These are phyloP conservation scores for Nannizziopsis barbatae DNA, from an alignment of 2,329 filamentous ascomycete genomes.

Conservation along the genomic window DNA sequence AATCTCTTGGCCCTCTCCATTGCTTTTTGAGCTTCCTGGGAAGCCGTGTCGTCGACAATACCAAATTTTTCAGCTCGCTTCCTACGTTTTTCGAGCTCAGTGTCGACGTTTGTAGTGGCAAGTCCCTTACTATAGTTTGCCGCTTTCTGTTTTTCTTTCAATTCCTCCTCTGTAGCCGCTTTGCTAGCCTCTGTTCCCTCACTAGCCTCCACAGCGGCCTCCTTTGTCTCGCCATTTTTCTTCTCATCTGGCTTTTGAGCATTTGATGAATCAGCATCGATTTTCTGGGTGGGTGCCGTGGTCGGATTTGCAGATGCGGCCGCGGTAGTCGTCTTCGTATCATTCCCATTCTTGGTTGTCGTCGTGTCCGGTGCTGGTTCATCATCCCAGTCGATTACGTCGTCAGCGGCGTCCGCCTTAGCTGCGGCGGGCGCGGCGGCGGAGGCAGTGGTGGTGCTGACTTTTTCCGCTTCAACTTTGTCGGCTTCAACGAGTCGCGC, in stretches of 20 bases:
- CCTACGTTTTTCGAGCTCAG: slow-evolving; percentile 39
- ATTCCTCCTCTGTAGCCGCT: slow-evolving; percentile 16
- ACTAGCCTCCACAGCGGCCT: slow-evolving; percentile 9
- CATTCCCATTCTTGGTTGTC: slow-evolving; percentile 17
- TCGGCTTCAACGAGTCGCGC: slow-evolving; percentile 39
- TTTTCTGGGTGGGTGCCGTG: slow-evolving; percentile 32
- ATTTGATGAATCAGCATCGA: slow-evolving; percentile 30
- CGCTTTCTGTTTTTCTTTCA: slow-evolving; percentile 19
- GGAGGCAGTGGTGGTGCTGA: slow-evolving; percentile 7
- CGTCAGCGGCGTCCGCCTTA: slow-evolving; percentile 23
- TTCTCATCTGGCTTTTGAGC: slow-evolving; percentile 23
- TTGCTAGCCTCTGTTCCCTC: slow-evolving; percentile 14
- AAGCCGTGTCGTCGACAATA: slow-evolving; percentile 32
- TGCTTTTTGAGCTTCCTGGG: slow-evolving; percentile 35
- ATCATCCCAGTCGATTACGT: slow-evolving; percentile 38
- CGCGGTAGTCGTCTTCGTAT: slow-evolving; percentile 24
- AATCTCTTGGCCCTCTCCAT: slow-evolving; percentile 40
- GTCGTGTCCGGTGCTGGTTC: slow-evolving; percentile 29
- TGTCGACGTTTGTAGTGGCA: slow-evolving; percentile 35
- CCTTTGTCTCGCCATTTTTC: neutral
- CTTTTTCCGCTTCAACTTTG: slow-evolving; percentile 29
- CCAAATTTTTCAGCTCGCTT: slow-evolving; percentile 41
- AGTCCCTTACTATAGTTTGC: slow-evolving; percentile 34
- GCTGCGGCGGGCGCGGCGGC: slow-evolving; percentile 10
- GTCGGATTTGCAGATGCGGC: slow-evolving; percentile 32